These are phyloP conservation scores for Botrytis fabae DNA, from an alignment of 2,329 filamentous ascomycete genomes.

Conservation along the genomic window DNA sequence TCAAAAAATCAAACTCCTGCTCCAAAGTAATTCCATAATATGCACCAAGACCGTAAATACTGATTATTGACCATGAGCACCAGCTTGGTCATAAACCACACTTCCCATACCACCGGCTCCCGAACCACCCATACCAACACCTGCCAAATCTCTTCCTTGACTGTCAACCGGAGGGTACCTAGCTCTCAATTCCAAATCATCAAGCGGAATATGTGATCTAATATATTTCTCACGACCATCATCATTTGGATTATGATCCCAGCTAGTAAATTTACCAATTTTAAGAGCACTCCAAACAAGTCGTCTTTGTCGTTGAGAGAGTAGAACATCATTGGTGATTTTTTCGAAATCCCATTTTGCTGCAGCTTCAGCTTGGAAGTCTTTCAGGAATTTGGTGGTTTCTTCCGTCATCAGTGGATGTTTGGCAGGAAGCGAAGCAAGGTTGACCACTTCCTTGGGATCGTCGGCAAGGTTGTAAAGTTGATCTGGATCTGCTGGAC, in stretches of 20 bases:
- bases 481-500: constrained; percentile 79
- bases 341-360: constrained; percentile 77
- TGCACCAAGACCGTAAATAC: not conserved
- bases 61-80: constrained; percentile 31
- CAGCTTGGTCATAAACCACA: constrained; percentile 30
- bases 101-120: constrained; percentile 24
- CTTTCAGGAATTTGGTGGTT: constrained; percentile 48
- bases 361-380: constrained; percentile 72
- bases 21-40: not conserved
- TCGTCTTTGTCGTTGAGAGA: constrained; percentile 75
- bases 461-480: constrained; percentile 78
- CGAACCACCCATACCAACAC: constrained; percentile 26
- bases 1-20: not conserved
- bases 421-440: constrained; percentile 44
- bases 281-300: constrained; percentile 79
- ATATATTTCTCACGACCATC: constrained; percentile 77
- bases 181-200: constrained; percentile 75
- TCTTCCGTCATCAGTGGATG: constrained; percentile 39
- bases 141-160: constrained; percentile 31
- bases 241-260: constrained; percentile 80
- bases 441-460: constrained; percentile 44
- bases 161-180: constrained; percentile 67
- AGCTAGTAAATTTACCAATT: constrained; percentile 72
- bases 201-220: constrained; percentile 76
- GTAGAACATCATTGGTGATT: constrained; percentile 73